phyloP scores from a whole-genome alignment of 2,329 filamentous ascomycete genomes.

The Fusarium nygamai region DNA sequence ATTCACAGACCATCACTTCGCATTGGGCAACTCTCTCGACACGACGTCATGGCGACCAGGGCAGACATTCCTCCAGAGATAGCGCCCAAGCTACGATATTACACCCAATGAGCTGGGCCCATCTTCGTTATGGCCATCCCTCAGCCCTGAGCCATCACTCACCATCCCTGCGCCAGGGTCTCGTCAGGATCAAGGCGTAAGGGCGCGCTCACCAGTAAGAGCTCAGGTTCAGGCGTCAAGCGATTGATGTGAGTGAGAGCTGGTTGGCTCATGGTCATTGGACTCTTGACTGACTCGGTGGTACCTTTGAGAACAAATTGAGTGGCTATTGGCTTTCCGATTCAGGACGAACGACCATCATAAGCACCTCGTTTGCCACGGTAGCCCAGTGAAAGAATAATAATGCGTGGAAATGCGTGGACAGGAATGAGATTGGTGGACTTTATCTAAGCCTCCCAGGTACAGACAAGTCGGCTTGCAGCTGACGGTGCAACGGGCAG shows the following conservation, averaged over 20 bases:
- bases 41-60: conserved; percentile 30
- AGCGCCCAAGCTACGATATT: conserved; percentile 3
- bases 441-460: conserved; percentile 27
- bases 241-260: conserved; percentile 2
- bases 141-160: conserved; percentile 8
- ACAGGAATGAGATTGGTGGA: conserved; percentile 14
- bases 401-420: not conserved
- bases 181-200: conserved; percentile 12
- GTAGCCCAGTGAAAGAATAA: not conserved
- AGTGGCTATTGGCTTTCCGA: conserved; percentile 30
- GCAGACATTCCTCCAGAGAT: conserved; percentile 6
- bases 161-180: conserved; percentile 21
- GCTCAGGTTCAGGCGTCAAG: conserved; percentile 23
- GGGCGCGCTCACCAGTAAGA: conserved; percentile 10
- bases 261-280: conserved; percentile 19
- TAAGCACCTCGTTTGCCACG: conserved; percentile 17
- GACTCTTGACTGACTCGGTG: conserved; percentile 28
- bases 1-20: not conserved
- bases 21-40: conserved; percentile 5
- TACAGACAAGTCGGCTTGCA: not conserved
- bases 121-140: conserved; percentile 13
- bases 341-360: not conserved
- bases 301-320: conserved; percentile 12
- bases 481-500: not conserved
- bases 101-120: conserved; percentile 32